Evolutionary conservation across 441 rosid genomes (phyloP), one percentile per base, ranked within the genome.

Genomic region (Pelargonium australe): DNA sequence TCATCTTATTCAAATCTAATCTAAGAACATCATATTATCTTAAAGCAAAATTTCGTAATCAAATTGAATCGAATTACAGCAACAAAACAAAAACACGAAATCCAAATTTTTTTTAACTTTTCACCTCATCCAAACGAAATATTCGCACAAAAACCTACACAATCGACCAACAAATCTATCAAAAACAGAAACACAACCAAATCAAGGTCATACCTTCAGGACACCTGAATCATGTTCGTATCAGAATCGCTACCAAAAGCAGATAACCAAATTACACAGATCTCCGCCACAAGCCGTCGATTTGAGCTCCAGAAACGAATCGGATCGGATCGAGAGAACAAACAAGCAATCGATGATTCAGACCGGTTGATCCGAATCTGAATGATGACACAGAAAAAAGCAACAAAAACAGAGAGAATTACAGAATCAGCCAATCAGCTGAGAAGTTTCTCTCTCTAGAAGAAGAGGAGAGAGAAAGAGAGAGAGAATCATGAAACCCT

Each of bases 401-500:
- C 7, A 16, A 53, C 40, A 14, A 53, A 53, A n/a, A 53, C 60
- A 53, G 60, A 53, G 4, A 16, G 60, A 53, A 53, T 53, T 53
- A 53, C 19, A 16, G 60, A 53, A 53, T 53, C 60, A 53, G 60
- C 58, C 58, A 51, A 51, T 51, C 60, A 53, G 20, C 16, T 4
- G 60, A 53, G 20, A 53, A 6, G 9, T 53, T 53, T 53, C 60
- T 53, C 60, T 53, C 60, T 53, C 60, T 19, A 53, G 16, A 19
- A 53, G 60, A 14, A 53, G 17, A n/a, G 16, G 60, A 14, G 60
- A 53, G 20, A 53, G 60, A 53, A 17, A 51, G 60, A 53, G 19
- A 51, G 60, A 53, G 58, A 51, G 60, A 14, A 53, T 53, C 60
- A n/a, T 17, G 20, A 53, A 53, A 53, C 60, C 60, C 60, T 53